A percentile compares a stretch with the other conserved stretches of the same genome.
These are phyloP conservation scores for Tolypocladium ovalisporum DNA, from an alignment of 2,329 filamentous ascomycete species.

Conservation along the genomic window DNA sequence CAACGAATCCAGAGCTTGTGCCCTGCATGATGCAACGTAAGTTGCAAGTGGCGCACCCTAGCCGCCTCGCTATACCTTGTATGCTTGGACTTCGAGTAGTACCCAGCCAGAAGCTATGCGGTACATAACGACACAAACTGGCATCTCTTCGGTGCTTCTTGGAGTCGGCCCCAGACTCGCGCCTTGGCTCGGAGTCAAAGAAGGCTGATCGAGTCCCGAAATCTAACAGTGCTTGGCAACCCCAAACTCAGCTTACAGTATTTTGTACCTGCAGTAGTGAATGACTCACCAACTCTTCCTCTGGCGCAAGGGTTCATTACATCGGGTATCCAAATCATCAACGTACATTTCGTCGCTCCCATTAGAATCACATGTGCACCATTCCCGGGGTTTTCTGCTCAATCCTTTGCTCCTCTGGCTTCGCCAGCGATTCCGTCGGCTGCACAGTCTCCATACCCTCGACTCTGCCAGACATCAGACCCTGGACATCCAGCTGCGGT, in stretches of 20 bases:
- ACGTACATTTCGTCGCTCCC: not conserved
- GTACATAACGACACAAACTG: not conserved
- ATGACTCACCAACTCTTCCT: not conserved
- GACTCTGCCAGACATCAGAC: not conserved
- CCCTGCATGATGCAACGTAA: not conserved
- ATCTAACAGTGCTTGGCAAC: too few relatives aligned
- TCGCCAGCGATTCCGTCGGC: not conserved
- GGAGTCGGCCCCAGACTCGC: not conserved
- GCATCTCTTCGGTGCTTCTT: not conserved
- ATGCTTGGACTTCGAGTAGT: too few relatives aligned
- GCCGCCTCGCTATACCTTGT: not conserved
- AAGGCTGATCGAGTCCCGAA: too few relatives aligned
- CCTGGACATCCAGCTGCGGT: slow-evolving; percentile 12
- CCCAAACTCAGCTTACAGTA: not conserved
- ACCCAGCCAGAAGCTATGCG: too few relatives aligned
- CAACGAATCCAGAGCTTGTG: not conserved
- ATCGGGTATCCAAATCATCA: not conserved
- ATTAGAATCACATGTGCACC: not conserved
- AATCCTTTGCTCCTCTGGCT: not conserved
- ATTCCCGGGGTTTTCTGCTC: not conserved
- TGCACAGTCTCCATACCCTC: slow-evolving; percentile 2
- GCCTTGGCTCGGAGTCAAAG: not conserved
- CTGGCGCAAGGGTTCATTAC: too few relatives aligned
- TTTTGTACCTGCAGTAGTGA: not conserved
- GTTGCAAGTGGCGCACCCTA: not conserved